Evolutionary conservation across 2,329 filamentous ascomycete species (phyloP).

Genomic region (Diaporthe longicolla): DNA sequence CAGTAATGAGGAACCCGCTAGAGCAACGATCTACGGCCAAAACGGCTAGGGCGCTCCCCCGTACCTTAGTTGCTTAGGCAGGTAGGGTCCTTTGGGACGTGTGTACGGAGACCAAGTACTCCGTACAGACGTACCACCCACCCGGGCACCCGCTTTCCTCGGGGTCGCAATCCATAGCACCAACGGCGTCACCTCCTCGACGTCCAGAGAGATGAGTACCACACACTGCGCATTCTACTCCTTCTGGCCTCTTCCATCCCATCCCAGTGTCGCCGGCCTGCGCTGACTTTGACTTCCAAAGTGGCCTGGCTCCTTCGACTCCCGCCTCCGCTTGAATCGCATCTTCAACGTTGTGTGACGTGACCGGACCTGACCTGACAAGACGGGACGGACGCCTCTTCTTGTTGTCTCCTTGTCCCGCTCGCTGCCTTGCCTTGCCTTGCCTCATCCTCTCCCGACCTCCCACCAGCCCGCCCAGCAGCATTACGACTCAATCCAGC

Average conservation of each 20-base stretch:
- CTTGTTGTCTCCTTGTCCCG: constrained; percentile 30
- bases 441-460: constrained; percentile 2
- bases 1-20: constrained; percentile 34
- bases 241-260: constrained; percentile 29
- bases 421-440: constrained; percentile 33
- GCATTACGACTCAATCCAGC: constrained; percentile 34
- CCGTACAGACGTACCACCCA: constrained; percentile 18
- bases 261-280: constrained; percentile 31
- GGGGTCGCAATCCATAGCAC: constrained; percentile 34
- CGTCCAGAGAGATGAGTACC: constrained; percentile 20
- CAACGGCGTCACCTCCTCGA: constrained; percentile 32
- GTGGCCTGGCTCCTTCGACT: constrained; percentile 21
- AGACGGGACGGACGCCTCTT: constrained; percentile 19
- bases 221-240: constrained; percentile 6
- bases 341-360: constrained; percentile 13
- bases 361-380: constrained; percentile 14
- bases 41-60: constrained; percentile 23
- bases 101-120: not conserved
- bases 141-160: constrained; percentile 22
- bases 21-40: constrained; percentile 35
- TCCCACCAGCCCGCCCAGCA: constrained; percentile 27
- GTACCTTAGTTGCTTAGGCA: constrained; percentile 1
- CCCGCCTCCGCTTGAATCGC: constrained; percentile 4
- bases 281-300: not conserved
- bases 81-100: constrained; percentile 19